These are phyloP conservation scores for Verticillium isaacii DNA, from an alignment of 2,329 filamentous ascomycete species.

Conservation along the genomic window DNA sequence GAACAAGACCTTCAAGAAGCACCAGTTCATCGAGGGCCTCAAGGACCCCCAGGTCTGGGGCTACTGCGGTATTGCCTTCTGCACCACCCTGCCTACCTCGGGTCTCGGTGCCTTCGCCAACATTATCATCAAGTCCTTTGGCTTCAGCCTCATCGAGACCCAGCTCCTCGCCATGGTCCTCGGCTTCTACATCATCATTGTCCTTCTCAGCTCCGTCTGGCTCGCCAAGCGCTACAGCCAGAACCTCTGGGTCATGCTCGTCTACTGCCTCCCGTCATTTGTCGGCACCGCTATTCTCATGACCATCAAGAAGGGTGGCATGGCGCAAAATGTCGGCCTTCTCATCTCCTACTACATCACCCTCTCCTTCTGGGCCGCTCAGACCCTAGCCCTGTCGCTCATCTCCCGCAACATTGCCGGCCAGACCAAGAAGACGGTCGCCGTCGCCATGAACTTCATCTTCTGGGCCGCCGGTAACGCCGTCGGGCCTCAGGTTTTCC, in stretches of 20 bases:
- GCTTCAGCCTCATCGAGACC: conserved; percentile 62
- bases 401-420: conserved; percentile 66
- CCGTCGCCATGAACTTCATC: conserved; percentile 65
- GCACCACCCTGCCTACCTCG: conserved; percentile 68
- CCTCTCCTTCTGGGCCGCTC: conserved; percentile 72
- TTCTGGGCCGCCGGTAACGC: conserved; percentile 66
- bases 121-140: conserved; percentile 67
- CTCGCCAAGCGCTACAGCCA: conserved; percentile 65
- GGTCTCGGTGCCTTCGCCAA: conserved; percentile 70
- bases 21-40: conserved; percentile 46
- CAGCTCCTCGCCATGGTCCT: conserved; percentile 73
- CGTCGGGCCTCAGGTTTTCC: conserved; percentile 63
- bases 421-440: conserved; percentile 68
- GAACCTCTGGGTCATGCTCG: conserved; percentile 62
- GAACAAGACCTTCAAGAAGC: conserved; percentile 43
- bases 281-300: conserved; percentile 69
- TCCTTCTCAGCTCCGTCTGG: conserved; percentile 62
- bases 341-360: conserved; percentile 73
- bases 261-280: conserved; percentile 65
- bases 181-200: conserved; percentile 67
- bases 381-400: conserved; percentile 62
- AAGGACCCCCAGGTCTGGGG: conserved; percentile 63
- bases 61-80: conserved; percentile 61
- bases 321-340: conserved; percentile 58
- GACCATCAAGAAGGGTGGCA: conserved; percentile 55